These are phyloP conservation scores for Tilletia setariae DNA, from an alignment of 1,284 basidiomycete species.

Conservation along the genomic window DNA sequence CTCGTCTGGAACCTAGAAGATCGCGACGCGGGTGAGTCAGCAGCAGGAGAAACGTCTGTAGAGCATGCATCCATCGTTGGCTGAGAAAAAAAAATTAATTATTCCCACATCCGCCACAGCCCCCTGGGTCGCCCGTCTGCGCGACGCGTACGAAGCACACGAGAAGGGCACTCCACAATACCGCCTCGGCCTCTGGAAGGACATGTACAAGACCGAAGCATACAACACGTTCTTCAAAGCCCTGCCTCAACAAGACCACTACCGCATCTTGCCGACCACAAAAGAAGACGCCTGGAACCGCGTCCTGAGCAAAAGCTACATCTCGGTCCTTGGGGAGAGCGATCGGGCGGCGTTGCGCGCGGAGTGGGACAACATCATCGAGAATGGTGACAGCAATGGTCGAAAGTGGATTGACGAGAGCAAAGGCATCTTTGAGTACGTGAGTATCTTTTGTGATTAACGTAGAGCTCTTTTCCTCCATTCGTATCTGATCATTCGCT, in stretches of 20 bases:
- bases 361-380: constrained; percentile 26
- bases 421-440: constrained; percentile 43
- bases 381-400: constrained; percentile 16
- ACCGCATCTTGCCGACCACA: constrained; percentile 38
- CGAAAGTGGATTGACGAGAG: constrained; percentile 45
- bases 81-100: too few species aligned
- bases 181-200: constrained; percentile 44
- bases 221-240: constrained; percentile 24
- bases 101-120: constrained; percentile 22
- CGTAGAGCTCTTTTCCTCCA: not conserved
- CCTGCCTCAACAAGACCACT: constrained; percentile 28
- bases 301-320: constrained; percentile 38
- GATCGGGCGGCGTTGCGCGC: constrained; percentile 29
- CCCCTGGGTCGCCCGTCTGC: constrained; percentile 40
- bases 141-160: constrained; percentile 43
- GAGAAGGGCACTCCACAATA: constrained; percentile 47
- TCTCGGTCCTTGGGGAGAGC: constrained; percentile 29
- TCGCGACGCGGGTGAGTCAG: constrained; percentile 33
- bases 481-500: not conserved
- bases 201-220: constrained; percentile 40
- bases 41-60: too few species aligned
- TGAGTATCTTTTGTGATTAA: not conserved
- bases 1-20: constrained; percentile 52
- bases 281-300: constrained; percentile 30
- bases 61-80: too few species aligned